phyloP scores from a whole-genome alignment of 177 flowering plant species.

The Tripterygium wilfordii region DNA sequence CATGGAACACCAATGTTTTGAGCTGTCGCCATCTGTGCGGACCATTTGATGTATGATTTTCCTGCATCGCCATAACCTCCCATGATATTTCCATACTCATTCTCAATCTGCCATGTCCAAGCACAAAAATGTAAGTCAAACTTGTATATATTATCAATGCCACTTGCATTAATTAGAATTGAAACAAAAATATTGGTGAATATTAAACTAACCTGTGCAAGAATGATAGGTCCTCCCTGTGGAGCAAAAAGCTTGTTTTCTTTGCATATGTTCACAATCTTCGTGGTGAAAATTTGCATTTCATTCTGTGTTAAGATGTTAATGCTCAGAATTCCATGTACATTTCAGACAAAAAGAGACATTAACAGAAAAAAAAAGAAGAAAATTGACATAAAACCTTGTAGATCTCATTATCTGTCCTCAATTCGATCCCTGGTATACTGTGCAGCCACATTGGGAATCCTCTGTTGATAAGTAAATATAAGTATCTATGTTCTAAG shows the following conservation, averaged over 20 bases:
- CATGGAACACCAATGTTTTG: constrained; percentile 53
- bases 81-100: constrained; percentile 56
- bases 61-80: constrained; percentile 46
- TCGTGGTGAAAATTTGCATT: constrained; percentile 22
- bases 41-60: constrained; percentile 50
- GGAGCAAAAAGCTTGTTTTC: constrained; percentile 15
- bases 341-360: background rate
- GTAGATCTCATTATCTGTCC: constrained; percentile 19
- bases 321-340: too few species aligned
- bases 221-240: constrained; percentile 17
- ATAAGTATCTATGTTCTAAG: too few species aligned
- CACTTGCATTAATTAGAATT: too few species aligned
- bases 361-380: background rate
- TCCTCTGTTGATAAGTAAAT: constrained; percentile 10
- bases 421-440: constrained; percentile 13
- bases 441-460: constrained; percentile 27
- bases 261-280: constrained; percentile 22
- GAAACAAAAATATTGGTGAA: background rate
- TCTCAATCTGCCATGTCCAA: constrained; percentile 34
- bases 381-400: constrained; percentile 6
- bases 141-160: too few species aligned
- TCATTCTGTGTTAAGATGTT: constrained; percentile 18
- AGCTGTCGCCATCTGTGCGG: constrained; percentile 40
- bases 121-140: background rate
- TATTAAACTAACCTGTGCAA: constrained; percentile 7